Evolutionary conservation across 352 stramenopile genomes (phyloP).

Genomic region (Globisporangium canariense): DNA sequence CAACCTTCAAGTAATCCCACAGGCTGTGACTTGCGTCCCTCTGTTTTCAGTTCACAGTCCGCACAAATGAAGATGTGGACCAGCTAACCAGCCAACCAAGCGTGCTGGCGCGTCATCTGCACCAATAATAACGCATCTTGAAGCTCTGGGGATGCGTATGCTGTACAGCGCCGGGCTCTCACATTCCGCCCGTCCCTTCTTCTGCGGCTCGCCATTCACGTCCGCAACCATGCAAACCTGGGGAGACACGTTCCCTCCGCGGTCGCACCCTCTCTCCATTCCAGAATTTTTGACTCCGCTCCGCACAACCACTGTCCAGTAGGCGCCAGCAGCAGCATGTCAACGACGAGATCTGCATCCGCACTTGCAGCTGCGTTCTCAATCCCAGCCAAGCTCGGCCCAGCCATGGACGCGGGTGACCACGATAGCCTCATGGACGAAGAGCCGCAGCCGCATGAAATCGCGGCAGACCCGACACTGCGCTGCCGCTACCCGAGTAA

Average conservation of each 20-base stretch:
- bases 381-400: background rate
- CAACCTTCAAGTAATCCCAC: background rate
- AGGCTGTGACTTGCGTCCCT: conserved; percentile 3
- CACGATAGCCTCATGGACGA: conserved; percentile 30
- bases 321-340: background rate
- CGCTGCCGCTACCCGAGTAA: conserved; percentile 17
- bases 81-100: background rate
- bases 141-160: background rate
- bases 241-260: background rate
- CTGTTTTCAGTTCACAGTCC: no score
- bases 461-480: conserved; percentile 25
- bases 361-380: background rate
- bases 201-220: background rate
- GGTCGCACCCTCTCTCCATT: background rate
- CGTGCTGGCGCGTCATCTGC: background rate
- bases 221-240: background rate
- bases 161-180: background rate
- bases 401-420: conserved; percentile 24
- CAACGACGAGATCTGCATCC: background rate
- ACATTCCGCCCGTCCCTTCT: background rate
- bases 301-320: background rate
- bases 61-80: background rate
- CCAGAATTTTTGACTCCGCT: conserved; percentile 4
- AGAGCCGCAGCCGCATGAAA: conserved; percentile 34
- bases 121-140: background rate